Conservation (phyloP, 2,329 filamentous ascomycete species). For the Stagonosporopsis vannaccii region DNA sequence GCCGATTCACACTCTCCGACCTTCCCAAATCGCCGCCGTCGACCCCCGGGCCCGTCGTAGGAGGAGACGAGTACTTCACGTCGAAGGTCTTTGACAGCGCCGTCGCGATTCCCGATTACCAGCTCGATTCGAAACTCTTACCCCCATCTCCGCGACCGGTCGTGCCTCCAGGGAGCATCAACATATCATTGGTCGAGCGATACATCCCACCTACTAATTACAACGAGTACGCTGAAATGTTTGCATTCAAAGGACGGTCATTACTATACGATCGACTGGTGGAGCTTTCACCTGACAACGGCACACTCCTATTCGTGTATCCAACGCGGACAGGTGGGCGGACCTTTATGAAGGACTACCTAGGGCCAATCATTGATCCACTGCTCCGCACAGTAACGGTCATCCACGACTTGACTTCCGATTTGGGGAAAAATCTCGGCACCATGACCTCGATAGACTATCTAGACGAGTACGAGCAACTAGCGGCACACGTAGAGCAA, state of each 20-base stretch:
- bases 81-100: constrained; percentile 68
- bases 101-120: constrained; percentile 65
- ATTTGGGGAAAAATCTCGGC: constrained; percentile 62
- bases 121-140: constrained; percentile 59
- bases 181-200: constrained; percentile 68
- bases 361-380: constrained; percentile 68
- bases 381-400: constrained; percentile 66
- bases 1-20: constrained; percentile 67
- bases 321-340: constrained; percentile 64
- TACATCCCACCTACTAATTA: constrained; percentile 69
- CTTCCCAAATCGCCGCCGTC: constrained; percentile 69
- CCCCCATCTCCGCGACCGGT: constrained; percentile 63
- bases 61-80: constrained; percentile 68
- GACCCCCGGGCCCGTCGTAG: constrained; percentile 61
- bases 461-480: constrained; percentile 62
- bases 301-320: constrained; percentile 68
- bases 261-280: constrained; percentile 67
- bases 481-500: constrained; percentile 47
- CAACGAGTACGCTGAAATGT: constrained; percentile 67
- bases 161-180: constrained; percentile 66
- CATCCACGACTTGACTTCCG: constrained; percentile 64
- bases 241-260: constrained; percentile 60
- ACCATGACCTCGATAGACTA: constrained; percentile 61
- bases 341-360: constrained; percentile 66
- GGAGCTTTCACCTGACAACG: constrained; percentile 65